Conservation (phyloP, 1,284 basidiomycete species). For the Boletellus sp. region DNA sequence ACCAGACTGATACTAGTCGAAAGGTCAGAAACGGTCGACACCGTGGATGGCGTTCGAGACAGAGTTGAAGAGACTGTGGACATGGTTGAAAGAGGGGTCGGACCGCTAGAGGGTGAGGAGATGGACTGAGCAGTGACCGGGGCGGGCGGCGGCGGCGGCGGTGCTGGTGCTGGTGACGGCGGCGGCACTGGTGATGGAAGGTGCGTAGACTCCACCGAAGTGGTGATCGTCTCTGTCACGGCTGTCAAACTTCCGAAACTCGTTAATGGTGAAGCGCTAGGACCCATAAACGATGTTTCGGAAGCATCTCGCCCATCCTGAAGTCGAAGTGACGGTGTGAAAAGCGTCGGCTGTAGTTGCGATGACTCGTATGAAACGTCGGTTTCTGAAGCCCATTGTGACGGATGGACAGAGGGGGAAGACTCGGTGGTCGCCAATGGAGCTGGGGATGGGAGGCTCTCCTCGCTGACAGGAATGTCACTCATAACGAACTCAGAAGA, state of each 20-base stretch:
- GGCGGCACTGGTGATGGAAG: slow-evolving; percentile 5
- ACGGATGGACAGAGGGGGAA: slow-evolving; percentile 40
- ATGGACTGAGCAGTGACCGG: slow-evolving; percentile 8
- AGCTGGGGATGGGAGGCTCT: slow-evolving; percentile 21
- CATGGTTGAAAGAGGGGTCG: slow-evolving; percentile 23
- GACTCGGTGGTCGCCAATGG: slow-evolving; percentile 26
- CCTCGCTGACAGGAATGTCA: slow-evolving; percentile 28
- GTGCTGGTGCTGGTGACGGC: not conserved
- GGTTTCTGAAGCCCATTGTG: slow-evolving; percentile 56
- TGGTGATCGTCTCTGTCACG: slow-evolving; percentile 38
- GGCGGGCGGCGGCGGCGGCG: not conserved
- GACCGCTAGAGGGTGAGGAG: slow-evolving; percentile 30
- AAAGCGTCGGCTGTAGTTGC: slow-evolving; percentile 62
- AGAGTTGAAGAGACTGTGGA: slow-evolving; percentile 35
- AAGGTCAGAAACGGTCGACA: slow-evolving; percentile 38
- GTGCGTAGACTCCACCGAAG: slow-evolving; percentile 20
- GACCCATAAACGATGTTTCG: slow-evolving; percentile 53
- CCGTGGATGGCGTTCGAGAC: slow-evolving; percentile 36
- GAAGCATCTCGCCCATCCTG: slow-evolving; percentile 58
- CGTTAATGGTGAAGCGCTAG: slow-evolving; percentile 43
- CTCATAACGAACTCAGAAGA: slow-evolving; percentile 32
- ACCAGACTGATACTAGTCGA: slow-evolving; percentile 33
- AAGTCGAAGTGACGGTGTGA: slow-evolving; percentile 52
- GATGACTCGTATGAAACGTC: slow-evolving; percentile 70
- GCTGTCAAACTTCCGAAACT: slow-evolving; percentile 32